Conservation (phyloP, 306 rosid genomes). For the Hylodesmum podocarpum region DNA sequence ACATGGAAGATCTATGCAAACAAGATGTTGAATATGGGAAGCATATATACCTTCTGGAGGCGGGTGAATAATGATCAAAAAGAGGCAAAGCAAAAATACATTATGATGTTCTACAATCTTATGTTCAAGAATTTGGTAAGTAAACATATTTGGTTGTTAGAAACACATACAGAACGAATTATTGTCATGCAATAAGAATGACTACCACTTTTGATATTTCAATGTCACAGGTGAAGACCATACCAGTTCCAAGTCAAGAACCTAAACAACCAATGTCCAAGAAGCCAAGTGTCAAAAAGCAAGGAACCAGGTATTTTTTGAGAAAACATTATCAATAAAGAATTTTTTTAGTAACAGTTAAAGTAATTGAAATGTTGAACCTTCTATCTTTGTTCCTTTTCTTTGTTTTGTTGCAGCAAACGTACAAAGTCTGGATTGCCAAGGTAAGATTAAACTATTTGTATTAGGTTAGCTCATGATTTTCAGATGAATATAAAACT, state of each 20-base stretch:
- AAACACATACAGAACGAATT: not conserved
- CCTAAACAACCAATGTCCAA: constrained; percentile 39
- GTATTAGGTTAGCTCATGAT: not conserved
- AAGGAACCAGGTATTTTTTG: constrained; percentile 51
- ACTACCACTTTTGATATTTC: constrained; percentile 10
- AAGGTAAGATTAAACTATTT: constrained; percentile 43
- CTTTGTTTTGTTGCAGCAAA: constrained; percentile 33
- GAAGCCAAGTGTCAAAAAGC: constrained; percentile 36
- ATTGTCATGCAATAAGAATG: not conserved
- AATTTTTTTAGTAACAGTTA: not conserved
- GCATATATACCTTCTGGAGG: constrained; percentile 75
- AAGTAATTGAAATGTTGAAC: constrained; percentile 9
- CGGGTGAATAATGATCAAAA: constrained; percentile 62
- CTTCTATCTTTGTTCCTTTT: not conserved
- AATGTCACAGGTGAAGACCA: constrained; percentile 56
- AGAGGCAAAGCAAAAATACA: constrained; percentile 74
- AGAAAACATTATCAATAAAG: not conserved
- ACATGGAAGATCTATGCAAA: constrained; percentile 92
- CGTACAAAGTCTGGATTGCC: constrained; percentile 57
- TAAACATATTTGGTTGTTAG: not conserved
- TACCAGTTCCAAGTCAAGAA: constrained; percentile 53
- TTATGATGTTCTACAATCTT: constrained; percentile 71
- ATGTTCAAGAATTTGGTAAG: constrained; percentile 66
- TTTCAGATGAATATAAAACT: not conserved
- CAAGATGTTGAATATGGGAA: constrained; percentile 74